Evolutionary conservation across 371 early-diverging fungal genomes (phyloP), one percentile per base, ranked within the genome.

Genomic region (Lichtheimia ramosa): DNA sequence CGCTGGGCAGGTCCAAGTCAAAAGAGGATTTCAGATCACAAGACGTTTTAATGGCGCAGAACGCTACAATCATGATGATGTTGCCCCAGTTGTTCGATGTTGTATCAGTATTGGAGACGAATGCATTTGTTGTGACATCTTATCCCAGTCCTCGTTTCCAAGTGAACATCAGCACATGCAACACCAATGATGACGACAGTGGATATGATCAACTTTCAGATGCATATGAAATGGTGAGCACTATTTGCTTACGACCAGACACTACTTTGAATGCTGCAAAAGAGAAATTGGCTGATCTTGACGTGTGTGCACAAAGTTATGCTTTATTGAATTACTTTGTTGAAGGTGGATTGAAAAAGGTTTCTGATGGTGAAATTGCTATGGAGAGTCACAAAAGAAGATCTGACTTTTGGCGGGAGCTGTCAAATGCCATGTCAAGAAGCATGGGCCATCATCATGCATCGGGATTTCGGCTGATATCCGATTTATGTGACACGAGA

Each of bases 281-380:
- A 20, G 65, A 65, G 28, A 58, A 53, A 2, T 64, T 77, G n/a
- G 62, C 64, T 5, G 54, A 59, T 4, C 54, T 76, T 2, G 48
- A 57, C 13, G 42, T 53, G 2, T 25, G 50, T 5, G 39, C 65
- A 5, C 77, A 76, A 57, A 73, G 61, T 40, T 71, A 69, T 58
- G 65, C 62, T 0, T 51, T 79, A 2, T 56, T 75, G 16, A 75
- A 79, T 55, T 71, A 69, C 43, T 79, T 71, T 58, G 73, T 85
- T 54, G 86, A 84, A 43, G 66, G 73, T 16, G 70, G 80, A 0
- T 58, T 87, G 5, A 74, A 75, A 12, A 68, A 74, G 8, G 48
- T 83, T 18, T 70, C 82, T 0, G 82, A 81, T 39, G 85, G 88
- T n/a, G 86, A 84, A 65, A 82, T 85, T 49, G 59, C 77, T 5